These are phyloP conservation scores for Podospora tetraspora DNA, from an alignment of 495 filamentous ascomycete genomes.

Conservation along the genomic window DNA sequence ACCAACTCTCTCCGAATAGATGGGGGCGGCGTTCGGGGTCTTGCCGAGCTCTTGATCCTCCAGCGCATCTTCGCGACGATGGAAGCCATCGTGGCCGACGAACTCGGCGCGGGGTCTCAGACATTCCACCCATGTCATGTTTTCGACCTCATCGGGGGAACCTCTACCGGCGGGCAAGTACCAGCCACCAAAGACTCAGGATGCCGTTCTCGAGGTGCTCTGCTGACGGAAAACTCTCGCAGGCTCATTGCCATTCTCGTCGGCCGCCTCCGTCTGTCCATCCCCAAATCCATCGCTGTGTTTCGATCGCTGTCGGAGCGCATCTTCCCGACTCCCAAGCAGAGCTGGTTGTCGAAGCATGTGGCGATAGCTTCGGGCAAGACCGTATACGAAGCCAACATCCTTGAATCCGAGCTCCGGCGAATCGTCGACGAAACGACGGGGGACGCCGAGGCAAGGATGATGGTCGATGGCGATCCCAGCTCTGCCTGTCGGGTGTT, in stretches of 20 bases:
- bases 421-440: not conserved
- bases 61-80: conserved; percentile 6
- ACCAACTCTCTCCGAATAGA: not conserved
- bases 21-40: conserved; percentile 5
- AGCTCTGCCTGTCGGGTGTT: conserved; percentile 1
- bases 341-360: conserved; percentile 2
- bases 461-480: not conserved
- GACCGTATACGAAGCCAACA: conserved; percentile 2
- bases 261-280: not conserved
- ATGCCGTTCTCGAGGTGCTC: not conserved
- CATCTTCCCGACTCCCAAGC: not conserved
- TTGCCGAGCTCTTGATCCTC: conserved; percentile 5
- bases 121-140: not conserved
- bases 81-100: conserved; percentile 3
- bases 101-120: not conserved
- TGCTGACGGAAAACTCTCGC: not conserved
- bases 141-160: conserved; percentile 6
- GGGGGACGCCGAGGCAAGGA: not conserved
- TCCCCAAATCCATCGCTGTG: not conserved
- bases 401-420: not conserved
- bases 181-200: not conserved
- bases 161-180: conserved; percentile 4
- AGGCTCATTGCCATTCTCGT: conserved; percentile 3
- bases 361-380: conserved; percentile 2
- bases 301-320: conserved; percentile 5